Base-by-base conservation (phyloP, 257 asterid genomes). In the Euphrasia confusa region DNA sequence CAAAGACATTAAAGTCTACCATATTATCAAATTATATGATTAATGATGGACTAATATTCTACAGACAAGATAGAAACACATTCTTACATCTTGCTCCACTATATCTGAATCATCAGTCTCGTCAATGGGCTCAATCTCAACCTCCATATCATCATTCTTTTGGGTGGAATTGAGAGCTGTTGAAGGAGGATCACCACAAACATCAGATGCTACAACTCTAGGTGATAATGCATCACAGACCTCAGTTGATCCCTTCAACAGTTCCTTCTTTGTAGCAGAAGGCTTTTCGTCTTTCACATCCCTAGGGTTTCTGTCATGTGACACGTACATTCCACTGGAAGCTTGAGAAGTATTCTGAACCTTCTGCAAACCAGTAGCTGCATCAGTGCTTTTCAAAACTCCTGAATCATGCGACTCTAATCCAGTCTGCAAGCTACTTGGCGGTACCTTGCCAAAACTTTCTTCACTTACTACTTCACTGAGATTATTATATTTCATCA, bases 41-140 rank as follows among this genome's bases (percentile, higher is more conserved):
- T 61, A 35, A 58, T 28, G 67, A 49, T 52, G 52, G 48, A 68
- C 64, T 48, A 60, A 73, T 54, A 10, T 66, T 10, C 45, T 64
- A 14, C 47, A 58, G 59, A 58, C 47, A 58, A 54, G 62, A 70
- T 65, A 54, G 57, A 54, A 69, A 18, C 13, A 47, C 47, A 65
- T 70, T 73, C 82, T 74, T 75, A 92, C 99, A 84, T 92, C 99
- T 35, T 82, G 89, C 80, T 81, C 96, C 81, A 80, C 83, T 76
- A 89, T 70, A 66, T 92, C 99, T 5, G 94, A 87, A 73, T 83
- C 95, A 44, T 79, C 95, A 26, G 78, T 74, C 76, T 78, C 95
- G 33, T 78, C 88, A 69, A 65, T 27, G n/a, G 73, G 71, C 35
- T 70, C 83, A 45, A 63, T 67, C 65, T 77, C 85, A 70, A 76